Base-by-base conservation (phyloP, 2,329 filamentous ascomycete genomes). In the Penicillium fuscoglaucum region DNA sequence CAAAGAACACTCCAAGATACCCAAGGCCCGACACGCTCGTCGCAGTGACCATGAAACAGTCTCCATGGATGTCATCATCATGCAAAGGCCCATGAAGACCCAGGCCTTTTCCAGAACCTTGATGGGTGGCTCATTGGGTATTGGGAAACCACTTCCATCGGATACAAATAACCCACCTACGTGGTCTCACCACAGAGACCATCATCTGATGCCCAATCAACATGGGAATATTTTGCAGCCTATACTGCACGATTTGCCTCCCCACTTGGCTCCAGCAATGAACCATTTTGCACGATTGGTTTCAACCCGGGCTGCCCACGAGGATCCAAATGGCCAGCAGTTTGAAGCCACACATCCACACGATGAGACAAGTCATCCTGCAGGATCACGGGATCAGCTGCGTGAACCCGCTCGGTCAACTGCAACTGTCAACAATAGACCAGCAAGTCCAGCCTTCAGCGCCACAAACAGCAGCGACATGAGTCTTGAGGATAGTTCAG, bases 21-120 rank as follows among this genome's bases (percentile, higher is more conserved):
- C 66, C 44, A 70, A 69, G 55, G 64, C 70, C 26, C 70, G 70
- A 55, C 65, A 68, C 41, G 57, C 63, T 54, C 63, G 64, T 33
- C 66, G 61, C 1, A 60, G 65, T n/a, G 68, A 71, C 47, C 70
- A 70, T 17, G 70, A 74, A 28, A 73, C 68, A 13, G 57, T 67
- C 29, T 70, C 67, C 5, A 71, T 76, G 67, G 65, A 73, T 29
- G 61, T 76, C n/a, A 67, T 77, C 13, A 55, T 76, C 29, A 62
- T 70, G 66, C 68, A 69, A 47, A 69, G 67, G 47, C 62, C 73
- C 3, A 52, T 66, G 40, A 62, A 57, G 19, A 57, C 57, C 17
- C 58, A 59, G 4, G 54, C 65, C 13, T 59, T 62, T 45, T 58
- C 57, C 12, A 61, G 63, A 45, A 54, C 60, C 1, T 50, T 56